These are phyloP conservation scores for Podila epicladia DNA, from an alignment of 192 early-diverging fungal species.

Conservation along the genomic window DNA sequence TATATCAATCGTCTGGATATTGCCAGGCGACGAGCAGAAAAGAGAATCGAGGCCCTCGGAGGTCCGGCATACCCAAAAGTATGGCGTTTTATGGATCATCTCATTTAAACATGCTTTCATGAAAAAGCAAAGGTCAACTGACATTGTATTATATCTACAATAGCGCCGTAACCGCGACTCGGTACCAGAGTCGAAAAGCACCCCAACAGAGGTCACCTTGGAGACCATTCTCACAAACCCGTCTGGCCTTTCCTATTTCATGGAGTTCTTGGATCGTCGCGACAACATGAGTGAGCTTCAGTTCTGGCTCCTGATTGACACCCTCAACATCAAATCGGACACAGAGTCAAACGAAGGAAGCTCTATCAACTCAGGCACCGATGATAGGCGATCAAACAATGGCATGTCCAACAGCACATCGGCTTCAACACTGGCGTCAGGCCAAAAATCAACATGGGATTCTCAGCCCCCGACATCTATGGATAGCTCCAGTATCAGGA, in stretches of 20 bases:
- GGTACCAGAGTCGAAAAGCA: constrained; percentile 17
- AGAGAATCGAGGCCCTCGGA: constrained; percentile 65
- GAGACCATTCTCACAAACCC: constrained; percentile 73
- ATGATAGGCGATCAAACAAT: not conserved
- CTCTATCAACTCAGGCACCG: not conserved
- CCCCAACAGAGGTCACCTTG: constrained; percentile 57
- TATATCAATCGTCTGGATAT: constrained; percentile 80
- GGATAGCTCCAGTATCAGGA: constrained; percentile 18
- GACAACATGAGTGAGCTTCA: constrained; percentile 71
- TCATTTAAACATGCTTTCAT: not conserved
- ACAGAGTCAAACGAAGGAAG: not conserved
- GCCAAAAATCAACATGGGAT: not conserved
- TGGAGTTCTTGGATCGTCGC: constrained; percentile 82
- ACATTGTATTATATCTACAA: not conserved
- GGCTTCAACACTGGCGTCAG: constrained; percentile 11
- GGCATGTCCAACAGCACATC: constrained; percentile 11
- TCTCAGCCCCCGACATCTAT: constrained; percentile 17
- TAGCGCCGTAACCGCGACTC: constrained; percentile 21
- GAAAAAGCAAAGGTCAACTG: not conserved
- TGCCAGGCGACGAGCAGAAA: constrained; percentile 81
- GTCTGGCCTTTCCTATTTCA: constrained; percentile 75
- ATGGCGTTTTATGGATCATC: not conserved
- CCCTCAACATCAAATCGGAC: constrained; percentile 55
- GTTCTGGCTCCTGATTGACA: constrained; percentile 81
- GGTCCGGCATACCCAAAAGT: constrained; percentile 60